Percentiles rank a stretch among this genome's conserved stretches.
These are phyloP conservation scores for Scenedesmus sp. DNA, from an alignment of 163 green algal genomes.

Conservation along the genomic window DNA sequence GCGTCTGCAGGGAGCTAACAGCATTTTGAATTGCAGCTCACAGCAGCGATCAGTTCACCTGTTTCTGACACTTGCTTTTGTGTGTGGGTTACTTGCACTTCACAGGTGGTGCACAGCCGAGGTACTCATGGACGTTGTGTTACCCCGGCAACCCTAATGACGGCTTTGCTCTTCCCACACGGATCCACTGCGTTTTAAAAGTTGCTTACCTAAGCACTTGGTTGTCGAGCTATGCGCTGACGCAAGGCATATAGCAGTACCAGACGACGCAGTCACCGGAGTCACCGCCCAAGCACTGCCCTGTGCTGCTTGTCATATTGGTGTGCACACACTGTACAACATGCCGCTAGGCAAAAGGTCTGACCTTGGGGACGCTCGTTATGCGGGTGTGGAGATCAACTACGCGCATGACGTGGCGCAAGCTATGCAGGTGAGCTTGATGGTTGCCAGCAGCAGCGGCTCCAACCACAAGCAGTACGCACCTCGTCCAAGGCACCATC, in stretches of 20 bases:
- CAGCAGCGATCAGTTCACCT: neutral
- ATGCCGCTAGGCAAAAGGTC: slow-evolving; percentile 93
- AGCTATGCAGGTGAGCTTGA: slow-evolving; percentile 73
- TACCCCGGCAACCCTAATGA: slow-evolving; percentile 5
- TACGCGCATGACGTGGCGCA: slow-evolving; percentile 74
- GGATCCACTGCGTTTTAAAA: neutral
- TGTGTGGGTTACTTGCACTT: neutral
- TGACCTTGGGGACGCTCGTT: slow-evolving; percentile 92
- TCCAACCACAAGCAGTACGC: neutral
- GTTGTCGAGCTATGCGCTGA: neutral
- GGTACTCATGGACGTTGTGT: neutral
- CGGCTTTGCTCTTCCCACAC: neutral
- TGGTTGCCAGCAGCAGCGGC: neutral
- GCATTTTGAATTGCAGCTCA: neutral
- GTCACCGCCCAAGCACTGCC: neutral
- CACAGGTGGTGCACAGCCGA: neutral
- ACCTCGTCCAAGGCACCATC: neutral
- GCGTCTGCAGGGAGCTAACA: slow-evolving; percentile 3
- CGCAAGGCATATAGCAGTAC: neutral
- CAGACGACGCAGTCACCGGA: neutral
- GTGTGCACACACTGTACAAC: neutral
- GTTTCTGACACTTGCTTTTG: neutral
- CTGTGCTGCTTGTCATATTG: neutral
- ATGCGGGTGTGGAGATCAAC: slow-evolving; percentile 81
- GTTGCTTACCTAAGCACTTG: too few species aligned